These are phyloP conservation scores for Rhizophora mangle DNA, from an alignment of 345 rosid species.

Conservation along the genomic window DNA sequence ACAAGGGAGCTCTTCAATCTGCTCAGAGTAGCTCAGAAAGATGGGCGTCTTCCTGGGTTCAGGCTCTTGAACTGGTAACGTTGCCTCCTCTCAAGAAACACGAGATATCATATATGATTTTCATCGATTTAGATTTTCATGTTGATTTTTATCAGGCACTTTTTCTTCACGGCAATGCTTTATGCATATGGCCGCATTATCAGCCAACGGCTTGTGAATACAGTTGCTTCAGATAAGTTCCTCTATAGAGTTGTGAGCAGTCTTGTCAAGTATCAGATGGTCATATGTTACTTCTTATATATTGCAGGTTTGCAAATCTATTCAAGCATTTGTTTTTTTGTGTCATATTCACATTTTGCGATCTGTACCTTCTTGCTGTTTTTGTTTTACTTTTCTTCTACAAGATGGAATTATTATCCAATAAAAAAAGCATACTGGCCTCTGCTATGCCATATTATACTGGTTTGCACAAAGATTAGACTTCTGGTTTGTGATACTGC, in stretches of 20 bases:
- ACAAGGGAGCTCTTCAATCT: conserved; percentile 24
- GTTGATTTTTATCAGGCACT: conserved; percentile 6
- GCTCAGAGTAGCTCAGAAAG: conserved; percentile 28
- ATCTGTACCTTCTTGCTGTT: too few relatives aligned
- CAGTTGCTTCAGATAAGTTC: conserved; percentile 22
- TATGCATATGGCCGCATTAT: conserved; percentile 29
- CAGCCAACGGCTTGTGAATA: conserved; percentile 27
- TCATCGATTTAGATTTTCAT: neutral
- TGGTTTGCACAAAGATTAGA: too few relatives aligned
- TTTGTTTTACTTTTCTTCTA: neutral
- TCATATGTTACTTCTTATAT: conserved; percentile 26
- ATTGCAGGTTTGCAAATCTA: conserved; percentile 21
- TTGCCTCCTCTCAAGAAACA: neutral
- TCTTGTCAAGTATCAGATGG: conserved; percentile 27
- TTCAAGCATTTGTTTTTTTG: neutral
- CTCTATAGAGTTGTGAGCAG: conserved; percentile 20
- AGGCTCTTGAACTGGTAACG: conserved; percentile 27
- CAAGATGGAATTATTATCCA: neutral
- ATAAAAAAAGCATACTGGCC: neutral
- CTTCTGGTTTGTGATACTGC: neutral
- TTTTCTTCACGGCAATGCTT: conserved; percentile 30
- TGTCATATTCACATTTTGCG: too few relatives aligned
- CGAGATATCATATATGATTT: too few relatives aligned
- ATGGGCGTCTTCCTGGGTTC: conserved; percentile 27
- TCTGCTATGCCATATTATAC: too few relatives aligned